Base-by-base conservation (phyloP, 1,284 basidiomycete genomes). In the Ganoderma leucocontextum region DNA sequence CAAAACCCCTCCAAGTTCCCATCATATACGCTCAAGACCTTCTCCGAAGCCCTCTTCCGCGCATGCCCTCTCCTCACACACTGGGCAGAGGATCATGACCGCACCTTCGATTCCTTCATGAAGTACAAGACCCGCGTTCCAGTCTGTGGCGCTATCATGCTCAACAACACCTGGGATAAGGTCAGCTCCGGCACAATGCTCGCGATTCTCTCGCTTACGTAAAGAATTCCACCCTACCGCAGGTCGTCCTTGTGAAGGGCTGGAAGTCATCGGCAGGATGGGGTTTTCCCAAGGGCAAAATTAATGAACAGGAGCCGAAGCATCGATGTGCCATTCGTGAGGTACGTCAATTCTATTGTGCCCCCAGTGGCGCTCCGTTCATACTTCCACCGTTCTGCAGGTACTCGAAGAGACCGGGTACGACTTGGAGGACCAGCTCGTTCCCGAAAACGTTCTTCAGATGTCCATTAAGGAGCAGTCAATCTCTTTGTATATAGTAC, bases 251-350 rank as follows among this genome's bases (percentile, higher is more conserved):
- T 70, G 96, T 99, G 62, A 97, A 98, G 80, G 98, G 98, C 5
- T 99, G 95, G 95, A 98, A 98, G 81, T 91, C 95, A 29, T 95
- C 92, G 33, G 94, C 97, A 6, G 95, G 96, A 5, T 99, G 98
- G 98, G 95, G 95, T 36, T 99, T 99, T 80, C 98, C 98, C 1
- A 96, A 98, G 79, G 98, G 98, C 63, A 99, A 99, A 83, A 99
- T 99, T 80, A 99, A 99, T 76, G 92, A 97, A 79, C 88, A 93
- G 70, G 96, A 99, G 81, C 89, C 91, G 53, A 87, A 92, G 73
- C 85, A 90, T 72, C 87, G 87, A 74, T 98, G 97, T 81, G 97
- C 97, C 7, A 86, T 95, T 68, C 89, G 97, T 78, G 97, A 99
- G 85, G 96, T 97, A 72, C 69, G 86, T 76, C 36, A 55, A 25